Percentiles rank a stretch among this genome's conserved stretches.
phyloP scores from a whole-genome alignment of 192 early-diverging fungal species.

The Radiomyces spectabilis region DNA sequence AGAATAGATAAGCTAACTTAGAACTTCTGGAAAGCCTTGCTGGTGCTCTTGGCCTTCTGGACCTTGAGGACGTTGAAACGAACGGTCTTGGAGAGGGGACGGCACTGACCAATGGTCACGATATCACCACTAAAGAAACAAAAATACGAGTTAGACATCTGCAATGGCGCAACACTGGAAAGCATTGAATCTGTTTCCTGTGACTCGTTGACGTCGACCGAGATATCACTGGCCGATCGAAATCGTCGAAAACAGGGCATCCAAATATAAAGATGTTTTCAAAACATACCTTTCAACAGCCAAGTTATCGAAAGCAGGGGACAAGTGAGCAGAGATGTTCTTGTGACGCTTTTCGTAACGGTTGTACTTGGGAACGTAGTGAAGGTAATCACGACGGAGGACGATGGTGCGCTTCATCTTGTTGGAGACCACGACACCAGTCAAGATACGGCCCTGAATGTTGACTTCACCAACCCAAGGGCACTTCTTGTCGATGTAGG shows the following conservation, averaged over 20 bases:
- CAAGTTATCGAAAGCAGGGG: conserved; percentile 91
- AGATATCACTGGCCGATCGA: no score
- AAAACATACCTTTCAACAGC: conserved; percentile 30
- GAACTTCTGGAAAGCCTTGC: conserved; percentile 91
- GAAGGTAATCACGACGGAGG: conserved; percentile 98
- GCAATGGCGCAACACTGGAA: no score
- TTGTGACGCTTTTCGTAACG: conserved; percentile 99
- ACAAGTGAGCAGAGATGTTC: conserved; percentile 96
- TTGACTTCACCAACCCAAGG: conserved; percentile 92
- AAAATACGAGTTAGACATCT: no score
- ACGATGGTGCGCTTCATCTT: conserved; percentile 99
- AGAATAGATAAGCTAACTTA: conserved; percentile 40
- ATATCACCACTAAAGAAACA: conserved; percentile 60
- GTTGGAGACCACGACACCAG: conserved; percentile 84
- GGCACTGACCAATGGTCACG: conserved; percentile 98
- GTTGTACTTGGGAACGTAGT: conserved; percentile 99
- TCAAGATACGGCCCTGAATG: conserved; percentile 97
- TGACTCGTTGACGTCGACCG: no score
- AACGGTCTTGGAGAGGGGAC: conserved; percentile 98
- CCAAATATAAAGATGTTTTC: not conserved
- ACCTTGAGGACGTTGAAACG: conserved; percentile 99
- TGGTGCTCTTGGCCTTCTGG: conserved; percentile 73
- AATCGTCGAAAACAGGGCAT: no score
- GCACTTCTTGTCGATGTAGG: conserved; percentile 99
- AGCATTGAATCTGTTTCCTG: no score